phyloP scores from a whole-genome alignment of 306 rosid species.

The Purshia tridentata region DNA sequence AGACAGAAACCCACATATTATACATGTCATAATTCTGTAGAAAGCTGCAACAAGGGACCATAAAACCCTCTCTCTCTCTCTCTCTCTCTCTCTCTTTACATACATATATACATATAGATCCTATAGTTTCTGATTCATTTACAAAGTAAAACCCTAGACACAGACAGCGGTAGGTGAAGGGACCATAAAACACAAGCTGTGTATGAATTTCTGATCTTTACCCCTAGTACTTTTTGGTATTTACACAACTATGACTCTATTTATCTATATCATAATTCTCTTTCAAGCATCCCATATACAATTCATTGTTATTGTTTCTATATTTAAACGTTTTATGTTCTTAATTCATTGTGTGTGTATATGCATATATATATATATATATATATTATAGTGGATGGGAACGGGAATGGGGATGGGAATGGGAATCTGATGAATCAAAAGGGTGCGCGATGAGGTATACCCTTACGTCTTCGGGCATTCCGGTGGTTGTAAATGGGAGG shows the following conservation, averaged over 20 bases:
- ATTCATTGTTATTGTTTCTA: no score
- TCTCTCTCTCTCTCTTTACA: no score
- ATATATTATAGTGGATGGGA: not conserved
- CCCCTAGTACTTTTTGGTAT: constrained; percentile 8
- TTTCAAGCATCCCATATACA: not conserved
- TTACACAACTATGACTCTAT: constrained; percentile 5
- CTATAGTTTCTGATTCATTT: constrained; percentile 8
- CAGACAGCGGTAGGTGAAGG: not conserved
- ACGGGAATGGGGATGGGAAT: constrained; percentile 3
- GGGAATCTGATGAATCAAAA: constrained; percentile 19
- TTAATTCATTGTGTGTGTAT: not conserved
- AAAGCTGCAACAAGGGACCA: no score
- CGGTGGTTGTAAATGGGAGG: constrained; percentile 43
- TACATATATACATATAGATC: not conserved
- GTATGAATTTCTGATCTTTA: not conserved
- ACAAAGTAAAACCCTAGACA: not conserved
- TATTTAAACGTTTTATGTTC: not conserved
- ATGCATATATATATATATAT: not conserved
- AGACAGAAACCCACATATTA: not conserved
- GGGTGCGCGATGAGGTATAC: constrained; percentile 53
- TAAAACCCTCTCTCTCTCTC: no score
- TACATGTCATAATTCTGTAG: constrained; percentile 15
- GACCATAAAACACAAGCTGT: not conserved
- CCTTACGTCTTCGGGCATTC: constrained; percentile 51
- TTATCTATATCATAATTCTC: constrained; percentile 6